These are phyloP conservation scores for Rhodotorula sp. DNA, from an alignment of 1,284 basidiomycete genomes.

Conservation along the genomic window DNA sequence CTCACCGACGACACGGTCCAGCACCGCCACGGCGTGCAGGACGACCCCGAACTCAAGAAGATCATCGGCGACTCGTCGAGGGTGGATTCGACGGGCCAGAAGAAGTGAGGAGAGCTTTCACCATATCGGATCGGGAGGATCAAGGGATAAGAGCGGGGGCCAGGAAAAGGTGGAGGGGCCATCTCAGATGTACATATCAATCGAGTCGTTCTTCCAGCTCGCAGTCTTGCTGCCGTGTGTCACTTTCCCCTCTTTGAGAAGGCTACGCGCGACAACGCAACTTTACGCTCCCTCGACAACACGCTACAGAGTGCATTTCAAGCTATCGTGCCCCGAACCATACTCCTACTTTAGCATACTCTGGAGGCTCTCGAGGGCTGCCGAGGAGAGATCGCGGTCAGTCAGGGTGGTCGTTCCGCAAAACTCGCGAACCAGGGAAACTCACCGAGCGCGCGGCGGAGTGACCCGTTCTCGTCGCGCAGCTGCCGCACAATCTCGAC, in stretches of 20 bases:
- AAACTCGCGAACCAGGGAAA: too few species aligned
- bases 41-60: slow-evolving; percentile 10
- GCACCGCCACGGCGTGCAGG: slow-evolving; percentile 18
- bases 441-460: too few species aligned
- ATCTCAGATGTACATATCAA: background rate
- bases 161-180: background rate
- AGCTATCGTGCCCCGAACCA: too few species aligned
- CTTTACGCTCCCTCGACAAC: background rate
- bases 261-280: background rate
- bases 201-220: background rate
- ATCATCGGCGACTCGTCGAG: background rate
- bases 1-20: slow-evolving; percentile 10
- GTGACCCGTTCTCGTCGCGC: too few species aligned
- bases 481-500: background rate
- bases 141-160: background rate
- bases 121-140: too few species aligned
- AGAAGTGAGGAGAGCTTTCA: background rate
- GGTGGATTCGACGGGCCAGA: background rate
- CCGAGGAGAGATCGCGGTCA: too few species aligned
- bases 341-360: too few species aligned
- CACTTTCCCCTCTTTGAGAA: background rate
- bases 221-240: background rate
- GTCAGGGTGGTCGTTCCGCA: too few species aligned
- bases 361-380: too few species aligned
- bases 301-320: background rate